Conservation (phyloP, 495 filamentous ascomycete genomes). For the Neurospora terricola region DNA sequence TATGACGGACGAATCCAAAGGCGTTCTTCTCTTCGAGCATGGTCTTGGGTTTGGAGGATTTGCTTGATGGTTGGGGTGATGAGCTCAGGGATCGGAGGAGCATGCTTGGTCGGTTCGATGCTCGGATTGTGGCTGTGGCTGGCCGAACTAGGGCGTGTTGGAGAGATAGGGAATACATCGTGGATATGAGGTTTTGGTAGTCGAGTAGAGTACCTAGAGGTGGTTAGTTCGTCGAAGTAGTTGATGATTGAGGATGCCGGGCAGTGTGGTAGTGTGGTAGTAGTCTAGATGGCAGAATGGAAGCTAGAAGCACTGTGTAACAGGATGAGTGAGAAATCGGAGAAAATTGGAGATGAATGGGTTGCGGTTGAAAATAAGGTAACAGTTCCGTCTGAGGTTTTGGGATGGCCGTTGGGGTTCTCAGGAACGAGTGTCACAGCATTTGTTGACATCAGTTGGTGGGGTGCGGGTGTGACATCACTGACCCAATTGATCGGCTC, state of each 20-base stretch:
- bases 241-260: background rate
- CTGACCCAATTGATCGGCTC: background rate
- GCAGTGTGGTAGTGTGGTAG: background rate
- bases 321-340: background rate
- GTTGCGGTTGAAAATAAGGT: background rate
- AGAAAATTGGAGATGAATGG: background rate
- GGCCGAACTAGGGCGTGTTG: background rate
- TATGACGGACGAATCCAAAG: constrained; percentile 46
- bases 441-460: background rate
- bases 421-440: background rate
- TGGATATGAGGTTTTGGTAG: background rate
- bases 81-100: background rate
- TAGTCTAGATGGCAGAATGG: too few species aligned
- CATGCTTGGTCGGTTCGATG: background rate
- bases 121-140: background rate
- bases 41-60: constrained; percentile 1
- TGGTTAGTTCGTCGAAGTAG: background rate
- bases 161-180: background rate
- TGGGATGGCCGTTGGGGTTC: background rate
- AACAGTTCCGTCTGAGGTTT: background rate
- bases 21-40: constrained; percentile 42
- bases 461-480: background rate
- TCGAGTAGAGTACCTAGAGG: background rate
- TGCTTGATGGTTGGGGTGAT: background rate
- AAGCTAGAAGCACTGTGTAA: background rate